These are phyloP conservation scores for Larix sibirica DNA, from an alignment of 83 land plant species.

Conservation along the genomic window DNA sequence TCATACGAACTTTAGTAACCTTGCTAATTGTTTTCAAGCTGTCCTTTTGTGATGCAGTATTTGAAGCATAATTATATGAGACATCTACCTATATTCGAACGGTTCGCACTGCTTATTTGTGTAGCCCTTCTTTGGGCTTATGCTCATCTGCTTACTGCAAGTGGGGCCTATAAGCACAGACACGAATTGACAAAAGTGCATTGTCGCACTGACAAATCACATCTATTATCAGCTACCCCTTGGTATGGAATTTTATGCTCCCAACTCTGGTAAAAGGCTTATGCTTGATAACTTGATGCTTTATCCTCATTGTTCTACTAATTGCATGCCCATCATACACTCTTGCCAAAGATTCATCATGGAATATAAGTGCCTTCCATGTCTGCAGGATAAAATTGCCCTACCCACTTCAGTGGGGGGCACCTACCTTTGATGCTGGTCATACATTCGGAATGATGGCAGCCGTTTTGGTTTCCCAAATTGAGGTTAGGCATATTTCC, in stretches of 20 bases:
- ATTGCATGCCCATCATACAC: background rate
- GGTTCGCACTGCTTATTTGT: slow-evolving; percentile 26
- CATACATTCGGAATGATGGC: slow-evolving; percentile 44
- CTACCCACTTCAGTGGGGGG: slow-evolving; percentile 51
- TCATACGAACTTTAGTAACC: background rate
- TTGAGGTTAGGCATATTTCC: slow-evolving; percentile 26
- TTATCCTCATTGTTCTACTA: background rate
- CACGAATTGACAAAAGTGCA: slow-evolving; percentile 14
- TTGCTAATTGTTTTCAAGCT: background rate
- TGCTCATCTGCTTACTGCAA: slow-evolving; percentile 30
- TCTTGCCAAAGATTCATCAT: background rate
- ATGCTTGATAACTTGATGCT: slow-evolving; percentile 3
- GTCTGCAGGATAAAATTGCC: slow-evolving; percentile 37
- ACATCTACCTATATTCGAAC: slow-evolving; percentile 21
- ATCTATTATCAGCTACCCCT: slow-evolving; percentile 21
- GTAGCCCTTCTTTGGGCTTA: slow-evolving; percentile 31
- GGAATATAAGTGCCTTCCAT: background rate
- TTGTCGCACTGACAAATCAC: slow-evolving; percentile 35
- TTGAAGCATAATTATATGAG: slow-evolving; percentile 8
- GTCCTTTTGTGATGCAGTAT: slow-evolving; percentile 11
- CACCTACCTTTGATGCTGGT: slow-evolving; percentile 48
- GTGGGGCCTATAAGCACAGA: slow-evolving; percentile 37
- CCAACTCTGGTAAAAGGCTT: background rate
- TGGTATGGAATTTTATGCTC: slow-evolving; percentile 23
- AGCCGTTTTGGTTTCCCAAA: slow-evolving; percentile 33